Evolutionary conservation across 208 protist genomes (phyloP).

Genomic region (Leishmania turanica): DNA sequence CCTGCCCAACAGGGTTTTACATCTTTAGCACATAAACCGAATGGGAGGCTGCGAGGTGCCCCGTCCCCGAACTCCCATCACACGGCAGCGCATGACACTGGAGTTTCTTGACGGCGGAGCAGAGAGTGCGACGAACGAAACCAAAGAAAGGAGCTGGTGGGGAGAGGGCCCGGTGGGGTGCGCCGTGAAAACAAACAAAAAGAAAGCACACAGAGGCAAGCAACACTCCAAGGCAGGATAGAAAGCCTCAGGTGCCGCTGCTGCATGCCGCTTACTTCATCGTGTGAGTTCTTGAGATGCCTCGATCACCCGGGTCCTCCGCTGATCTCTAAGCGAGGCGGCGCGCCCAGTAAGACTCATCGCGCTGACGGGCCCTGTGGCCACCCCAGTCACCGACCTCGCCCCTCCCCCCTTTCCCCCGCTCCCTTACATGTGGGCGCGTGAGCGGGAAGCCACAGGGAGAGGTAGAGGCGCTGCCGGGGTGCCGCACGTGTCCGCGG

Average conservation of each 20-base stretch:
- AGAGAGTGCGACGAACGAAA: neutral
- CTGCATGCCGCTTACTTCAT: neutral
- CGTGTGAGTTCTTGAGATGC: neutral
- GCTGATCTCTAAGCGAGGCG: neutral
- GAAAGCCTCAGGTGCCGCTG: neutral
- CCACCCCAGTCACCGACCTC: neutral
- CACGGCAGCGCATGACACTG: neutral
- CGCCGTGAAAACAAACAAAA: neutral
- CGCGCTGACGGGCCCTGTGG: neutral
- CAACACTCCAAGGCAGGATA: neutral
- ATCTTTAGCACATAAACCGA: neutral
- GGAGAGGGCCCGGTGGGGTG: neutral
- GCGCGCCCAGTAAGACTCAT: neutral
- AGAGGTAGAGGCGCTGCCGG: neutral
- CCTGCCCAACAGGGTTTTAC: neutral
- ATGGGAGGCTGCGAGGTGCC: neutral
- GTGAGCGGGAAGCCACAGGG: neutral
- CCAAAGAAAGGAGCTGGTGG: neutral
- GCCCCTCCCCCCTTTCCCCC: neutral
- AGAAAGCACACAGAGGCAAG: no score
- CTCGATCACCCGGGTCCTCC: neutral
- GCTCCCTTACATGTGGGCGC: neutral
- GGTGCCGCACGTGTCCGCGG: no score
- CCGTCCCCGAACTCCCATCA: neutral
- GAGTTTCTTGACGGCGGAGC: neutral